Base-by-base conservation (phyloP, 1,284 basidiomycete species). In the Gastroboletus turbinatus region DNA sequence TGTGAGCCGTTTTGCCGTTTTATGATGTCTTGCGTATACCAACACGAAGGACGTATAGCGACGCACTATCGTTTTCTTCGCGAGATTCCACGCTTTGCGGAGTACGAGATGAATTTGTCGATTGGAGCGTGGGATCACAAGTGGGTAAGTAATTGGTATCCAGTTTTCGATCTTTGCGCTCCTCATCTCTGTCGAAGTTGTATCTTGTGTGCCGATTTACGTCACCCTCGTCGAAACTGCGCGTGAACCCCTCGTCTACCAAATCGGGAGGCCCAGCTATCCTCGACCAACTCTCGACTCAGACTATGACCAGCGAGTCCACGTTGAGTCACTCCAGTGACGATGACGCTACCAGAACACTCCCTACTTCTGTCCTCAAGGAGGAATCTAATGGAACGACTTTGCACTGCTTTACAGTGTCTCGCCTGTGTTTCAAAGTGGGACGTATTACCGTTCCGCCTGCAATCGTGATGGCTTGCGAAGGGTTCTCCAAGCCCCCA, bases 371-470 rank as follows among this genome's bases (percentile, higher is more conserved):
- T 5, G 67, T 75, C 3, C 5, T 39, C 60, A 5, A 63, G 58
- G n/a, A 62, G 59, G 19, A 67, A 68, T 69, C 76, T 0, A 80
- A 83, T 61, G 81, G 81, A 53, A 76, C 78, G 9, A 77, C 79
- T 5, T 72, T 92, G 3, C 82, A 90, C 70, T 89, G 87, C 63
- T 69, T 91, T 57, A 76, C 80, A 38, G 75, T 93, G 52, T 85
- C 84, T 33, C 82, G 83, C 60, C 69, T 84, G 45, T 90, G 88
- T 67, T 90, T 85, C 80, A 92, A 93, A 71, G 72, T 84, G 40
- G 88, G 87, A 0, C 78, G 89, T 2, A 82, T 91, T 55, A 92
- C 89, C 5, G 80, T 92, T 45, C 90, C 91, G 3, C 90, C 90
- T 30, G 75, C 73, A 4, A 63, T 88, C 54, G 78, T 81, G 10